Conservation (phyloP, 805 yeast species). For the Myxozyma neglecta region DNA sequence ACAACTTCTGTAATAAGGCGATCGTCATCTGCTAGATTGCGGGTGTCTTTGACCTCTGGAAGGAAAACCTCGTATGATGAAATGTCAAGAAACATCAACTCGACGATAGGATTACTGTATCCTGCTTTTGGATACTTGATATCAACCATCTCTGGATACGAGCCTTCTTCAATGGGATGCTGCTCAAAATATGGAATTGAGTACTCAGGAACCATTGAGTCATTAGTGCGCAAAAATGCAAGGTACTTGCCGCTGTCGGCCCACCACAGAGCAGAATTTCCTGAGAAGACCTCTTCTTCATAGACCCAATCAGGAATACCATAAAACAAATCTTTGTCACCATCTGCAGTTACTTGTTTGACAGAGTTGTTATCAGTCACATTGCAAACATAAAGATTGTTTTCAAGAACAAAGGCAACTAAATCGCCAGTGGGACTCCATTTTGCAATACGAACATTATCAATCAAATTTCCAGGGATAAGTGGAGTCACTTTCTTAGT, state of each 20-base stretch:
- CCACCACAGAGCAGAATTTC: slow-evolving; percentile 83
- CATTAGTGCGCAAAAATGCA: slow-evolving; percentile 67
- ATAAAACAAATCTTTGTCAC: slow-evolving; percentile 65
- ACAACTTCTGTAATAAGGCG: slow-evolving; percentile 63
- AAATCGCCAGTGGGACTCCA: slow-evolving; percentile 75
- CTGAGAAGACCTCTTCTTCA: slow-evolving; percentile 81
- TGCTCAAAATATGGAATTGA: slow-evolving; percentile 75
- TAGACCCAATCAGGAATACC: slow-evolving; percentile 95
- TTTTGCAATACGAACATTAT: slow-evolving; percentile 53
- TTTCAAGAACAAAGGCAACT: slow-evolving; percentile 66
- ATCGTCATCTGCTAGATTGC: slow-evolving; percentile 42
- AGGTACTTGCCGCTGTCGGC: slow-evolving; percentile 68
- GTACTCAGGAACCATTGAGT: slow-evolving; percentile 68
- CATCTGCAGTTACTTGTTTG: slow-evolving; percentile 64
- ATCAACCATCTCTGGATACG: slow-evolving; percentile 60
- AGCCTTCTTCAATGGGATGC: slow-evolving; percentile 43
- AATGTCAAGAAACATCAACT: slow-evolving; percentile 50
- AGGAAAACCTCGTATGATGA: slow-evolving; percentile 34
- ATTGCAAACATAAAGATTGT: slow-evolving; percentile 63
- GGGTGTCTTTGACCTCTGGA: slow-evolving; percentile 47
- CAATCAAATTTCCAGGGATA: slow-evolving; percentile 32
- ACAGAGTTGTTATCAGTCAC: slow-evolving; percentile 41
- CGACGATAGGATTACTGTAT: slow-evolving; percentile 66
- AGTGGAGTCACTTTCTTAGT: slow-evolving; percentile 41
- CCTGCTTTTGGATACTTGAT: slow-evolving; percentile 89